A percentile compares a stretch with the other conserved stretches of the same genome.
phyloP scores from a whole-genome alignment of 768 basidiomycete genomes.

The Hortiboletus flavorubellus region DNA sequence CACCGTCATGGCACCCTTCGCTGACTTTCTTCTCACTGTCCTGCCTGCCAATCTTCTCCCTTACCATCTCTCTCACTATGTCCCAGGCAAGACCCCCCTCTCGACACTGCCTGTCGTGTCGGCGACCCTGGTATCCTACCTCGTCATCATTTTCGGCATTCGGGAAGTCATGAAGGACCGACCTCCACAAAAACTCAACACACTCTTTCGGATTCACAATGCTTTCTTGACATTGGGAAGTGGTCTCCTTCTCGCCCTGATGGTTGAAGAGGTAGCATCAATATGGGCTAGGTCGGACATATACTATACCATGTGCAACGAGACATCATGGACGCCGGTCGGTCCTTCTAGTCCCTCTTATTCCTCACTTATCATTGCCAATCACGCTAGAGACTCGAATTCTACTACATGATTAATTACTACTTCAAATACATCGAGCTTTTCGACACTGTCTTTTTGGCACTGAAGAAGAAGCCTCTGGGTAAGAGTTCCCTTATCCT shows the following conservation, averaged over 20 bases:
- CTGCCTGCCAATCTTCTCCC: conserved; percentile 47
- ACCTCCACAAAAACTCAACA: conserved; percentile 69
- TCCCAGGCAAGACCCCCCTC: conserved; percentile 54
- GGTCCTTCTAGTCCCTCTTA: conserved; percentile 31
- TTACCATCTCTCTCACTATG: conserved; percentile 43
- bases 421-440: conserved; percentile 98
- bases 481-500: conserved; percentile 46
- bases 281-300: conserved; percentile 67
- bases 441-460: conserved; percentile 94
- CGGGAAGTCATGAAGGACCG: conserved; percentile 80
- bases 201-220: conserved; percentile 89
- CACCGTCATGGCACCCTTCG: conserved; percentile 63
- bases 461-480: conserved; percentile 96
- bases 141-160: conserved; percentile 83
- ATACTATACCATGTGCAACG: conserved; percentile 75
- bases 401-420: conserved; percentile 99
- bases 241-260: conserved; percentile 77
- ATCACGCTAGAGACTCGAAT: conserved; percentile 69
- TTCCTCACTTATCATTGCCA: conserved; percentile 1
- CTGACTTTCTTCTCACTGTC: conserved; percentile 62
- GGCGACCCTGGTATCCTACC: conserved; percentile 70
- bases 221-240: conserved; percentile 83
- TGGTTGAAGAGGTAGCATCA: conserved; percentile 89
- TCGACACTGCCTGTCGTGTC: conserved; percentile 65
- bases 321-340: conserved; percentile 83